These are phyloP conservation scores for Agaricus subrufescens DNA, from an alignment of 768 basidiomycete genomes.

Conservation along the genomic window DNA sequence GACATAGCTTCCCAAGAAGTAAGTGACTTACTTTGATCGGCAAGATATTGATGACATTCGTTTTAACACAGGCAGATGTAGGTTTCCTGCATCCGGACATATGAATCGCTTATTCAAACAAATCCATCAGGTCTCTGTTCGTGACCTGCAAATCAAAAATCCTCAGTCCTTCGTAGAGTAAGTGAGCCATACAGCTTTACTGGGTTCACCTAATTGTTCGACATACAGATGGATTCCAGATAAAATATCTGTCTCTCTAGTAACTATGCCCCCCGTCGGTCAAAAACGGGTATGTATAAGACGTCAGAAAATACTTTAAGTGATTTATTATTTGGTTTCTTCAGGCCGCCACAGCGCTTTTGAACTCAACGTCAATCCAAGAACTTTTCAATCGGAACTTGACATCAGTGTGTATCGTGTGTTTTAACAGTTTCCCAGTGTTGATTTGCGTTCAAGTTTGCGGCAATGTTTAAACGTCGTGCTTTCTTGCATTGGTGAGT, in stretches of 20 bases:
- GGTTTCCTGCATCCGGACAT: conserved; percentile 20
- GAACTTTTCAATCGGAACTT: conserved; percentile 79
- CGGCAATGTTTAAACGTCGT: conserved; percentile 74
- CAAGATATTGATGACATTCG: conserved; percentile 30
- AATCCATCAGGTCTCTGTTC: conserved; percentile 53
- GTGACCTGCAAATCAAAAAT: conserved; percentile 71
- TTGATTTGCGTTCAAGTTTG: conserved; percentile 42
- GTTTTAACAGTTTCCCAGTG: conserved; percentile 1
- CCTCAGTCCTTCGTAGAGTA: conserved; percentile 79
- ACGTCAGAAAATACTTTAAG: not conserved
- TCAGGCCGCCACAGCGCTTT: conserved; percentile 64
- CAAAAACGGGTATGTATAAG: conserved; percentile 51
- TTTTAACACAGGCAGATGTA: conserved; percentile 46
- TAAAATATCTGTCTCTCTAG: conserved; percentile 81
- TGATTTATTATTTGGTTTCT: conserved; percentile 5
- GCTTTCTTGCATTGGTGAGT: conserved; percentile 82
- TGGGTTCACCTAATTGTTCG: not conserved
- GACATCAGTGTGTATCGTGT: conserved; percentile 38
- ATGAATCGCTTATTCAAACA: conserved; percentile 19
- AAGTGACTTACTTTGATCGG: conserved; percentile 23
- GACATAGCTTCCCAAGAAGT: conserved; percentile 79
- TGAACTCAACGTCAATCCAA: conserved; percentile 82
- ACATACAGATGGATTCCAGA: conserved; percentile 78
- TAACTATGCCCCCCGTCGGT: conserved; percentile 80
- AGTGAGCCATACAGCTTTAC: conserved; percentile 17